Evolutionary conservation across 1,284 basidiomycete species (phyloP).

Genomic region (Ganoderma lucidum): DNA sequence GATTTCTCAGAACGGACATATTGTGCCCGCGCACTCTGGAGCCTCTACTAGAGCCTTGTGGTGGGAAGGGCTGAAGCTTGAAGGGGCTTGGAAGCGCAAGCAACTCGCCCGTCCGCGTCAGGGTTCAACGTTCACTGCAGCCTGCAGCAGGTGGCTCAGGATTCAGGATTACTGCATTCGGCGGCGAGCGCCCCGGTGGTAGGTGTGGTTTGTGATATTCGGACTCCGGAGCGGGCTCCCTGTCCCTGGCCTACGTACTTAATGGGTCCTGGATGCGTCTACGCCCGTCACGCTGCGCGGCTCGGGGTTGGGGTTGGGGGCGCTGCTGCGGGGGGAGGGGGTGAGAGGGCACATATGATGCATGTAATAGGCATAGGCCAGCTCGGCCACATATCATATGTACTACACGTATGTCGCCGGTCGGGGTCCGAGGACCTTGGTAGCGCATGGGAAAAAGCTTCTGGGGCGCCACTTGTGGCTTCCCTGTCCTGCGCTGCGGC

Average conservation of each 20-base stretch:
- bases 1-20: conserved; percentile 22
- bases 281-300: neutral
- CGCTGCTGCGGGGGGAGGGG: neutral
- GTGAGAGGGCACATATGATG: neutral
- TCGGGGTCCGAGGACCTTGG: neutral
- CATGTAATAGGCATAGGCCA: neutral
- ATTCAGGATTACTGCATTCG: neutral
- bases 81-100: neutral
- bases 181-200: no score
- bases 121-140: no score
- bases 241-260: neutral
- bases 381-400: no score
- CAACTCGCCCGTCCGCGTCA: no score
- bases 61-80: neutral
- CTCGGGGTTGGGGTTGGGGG: neutral
- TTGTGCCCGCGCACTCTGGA: conserved; percentile 12
- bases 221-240: neutral
- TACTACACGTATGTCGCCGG: neutral
- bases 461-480: neutral
- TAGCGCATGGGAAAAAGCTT: neutral
- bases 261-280: neutral
- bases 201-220: no score
- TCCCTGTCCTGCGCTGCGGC: neutral
- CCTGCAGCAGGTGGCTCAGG: neutral
- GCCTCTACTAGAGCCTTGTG: no score